Base-by-base conservation (phyloP, 129 eudicot species). In the Silybum marianum region DNA sequence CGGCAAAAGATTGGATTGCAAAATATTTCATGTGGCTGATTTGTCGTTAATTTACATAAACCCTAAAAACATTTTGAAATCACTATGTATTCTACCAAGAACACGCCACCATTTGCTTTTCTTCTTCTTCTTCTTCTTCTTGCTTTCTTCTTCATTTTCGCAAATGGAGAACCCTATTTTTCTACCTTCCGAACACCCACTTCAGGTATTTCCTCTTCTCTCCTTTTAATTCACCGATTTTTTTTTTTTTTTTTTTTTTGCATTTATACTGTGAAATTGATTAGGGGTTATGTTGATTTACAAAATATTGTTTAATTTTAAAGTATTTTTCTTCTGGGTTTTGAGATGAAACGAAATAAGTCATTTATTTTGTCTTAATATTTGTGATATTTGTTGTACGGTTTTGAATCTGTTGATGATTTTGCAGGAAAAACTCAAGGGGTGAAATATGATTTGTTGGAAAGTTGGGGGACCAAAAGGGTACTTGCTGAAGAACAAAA, bases 391-490 rank as follows among this genome's bases (percentile, higher is more conserved):
- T 60, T 32, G 13, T 38, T 23, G 66, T 78, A 78, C 23, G 82
- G 76, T 79, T 71, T 70, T 71, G 13, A 80, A 51, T 34, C 6
- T 34, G 72, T 24, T 28, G 74, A 4, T 23, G 51, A 4, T 44
- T 25, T 69, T 51, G 71, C 87, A 87, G 96, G 86, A 76, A 77
- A 72, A 78, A 48, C 32, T 70, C 44, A 69, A 26, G 84, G 60
- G 32, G 84, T 63, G 79, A 34, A 74, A 18, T 42, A 69, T 78
- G 87, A 66, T 18, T 30, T 83, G 69, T 66, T 70, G 82, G 79
- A 42, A 25, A 82, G 81, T 70, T 75, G 73, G 83, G 88, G 89
- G 19, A 79, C 72, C 18, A 78, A 81, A 74, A 90, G 96, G 78
- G 54, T 71, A 71, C 87, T 82, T 78, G 91, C 80, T 60, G 84